A percentile compares a stretch with the other conserved stretches of the same genome.
phyloP scores from a whole-genome alignment of 2,329 filamentous ascomycete genomes.

The Botryotinia narcissicola region DNA sequence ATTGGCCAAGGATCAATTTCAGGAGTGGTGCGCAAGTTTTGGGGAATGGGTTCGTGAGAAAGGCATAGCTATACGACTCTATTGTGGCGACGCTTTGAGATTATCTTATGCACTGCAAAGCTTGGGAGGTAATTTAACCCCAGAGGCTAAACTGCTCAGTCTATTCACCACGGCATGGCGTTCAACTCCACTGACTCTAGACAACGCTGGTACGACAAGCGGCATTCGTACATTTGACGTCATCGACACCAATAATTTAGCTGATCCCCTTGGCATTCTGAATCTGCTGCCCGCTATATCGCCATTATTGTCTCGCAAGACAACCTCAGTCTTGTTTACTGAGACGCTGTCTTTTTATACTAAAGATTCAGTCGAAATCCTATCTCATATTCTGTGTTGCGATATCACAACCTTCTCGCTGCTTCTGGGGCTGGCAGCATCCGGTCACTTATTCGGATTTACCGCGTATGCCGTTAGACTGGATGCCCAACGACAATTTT shows the following conservation, averaged over 20 bases:
- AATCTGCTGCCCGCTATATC: conserved; percentile 23
- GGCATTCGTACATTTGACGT: neutral
- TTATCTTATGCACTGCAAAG: conserved; percentile 23
- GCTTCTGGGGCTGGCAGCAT: conserved; percentile 18
- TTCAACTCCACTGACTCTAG: neutral
- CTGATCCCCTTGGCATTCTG: conserved; percentile 22
- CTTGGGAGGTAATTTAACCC: neutral
- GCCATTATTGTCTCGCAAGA: conserved; percentile 20
- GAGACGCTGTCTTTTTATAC: conserved; percentile 10
- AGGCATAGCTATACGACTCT: conserved; percentile 18
- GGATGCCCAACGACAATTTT: neutral
- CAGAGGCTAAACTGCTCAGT: neutral
- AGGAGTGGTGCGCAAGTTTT: conserved; percentile 17
- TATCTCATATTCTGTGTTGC: conserved; percentile 1
- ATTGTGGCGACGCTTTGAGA: conserved; percentile 23
- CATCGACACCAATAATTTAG: conserved; percentile 26
- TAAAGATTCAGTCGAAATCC: neutral
- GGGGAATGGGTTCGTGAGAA: neutral
- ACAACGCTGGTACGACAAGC: neutral
- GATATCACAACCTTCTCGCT: conserved; percentile 22
- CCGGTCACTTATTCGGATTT: neutral
- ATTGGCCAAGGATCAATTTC: conserved; percentile 16
- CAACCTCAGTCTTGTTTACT: conserved; percentile 19
- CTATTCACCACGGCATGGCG: neutral
- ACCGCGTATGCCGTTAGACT: neutral